phyloP scores from a whole-genome alignment of 176 grass and related monocot genomes.

The Thalia dealbata region DNA sequence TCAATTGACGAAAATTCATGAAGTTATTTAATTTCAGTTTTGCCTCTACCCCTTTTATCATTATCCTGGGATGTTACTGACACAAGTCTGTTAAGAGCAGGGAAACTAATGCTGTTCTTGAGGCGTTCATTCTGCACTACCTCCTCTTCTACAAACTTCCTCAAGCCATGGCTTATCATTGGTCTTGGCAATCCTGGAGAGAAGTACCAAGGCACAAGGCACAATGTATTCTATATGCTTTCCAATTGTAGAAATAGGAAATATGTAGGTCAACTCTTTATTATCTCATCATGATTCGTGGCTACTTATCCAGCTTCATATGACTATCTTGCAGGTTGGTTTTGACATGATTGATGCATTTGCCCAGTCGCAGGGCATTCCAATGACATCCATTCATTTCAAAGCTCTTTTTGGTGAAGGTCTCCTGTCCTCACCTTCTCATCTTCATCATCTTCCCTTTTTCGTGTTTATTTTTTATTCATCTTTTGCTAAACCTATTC shows the following conservation, averaged over 20 bases:
- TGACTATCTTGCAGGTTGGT: constrained; percentile 47
- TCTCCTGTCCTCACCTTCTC: constrained; percentile 8
- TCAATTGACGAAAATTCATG: neutral
- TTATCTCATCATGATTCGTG: neutral
- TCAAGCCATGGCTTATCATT: constrained; percentile 57
- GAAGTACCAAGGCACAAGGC: constrained; percentile 59
- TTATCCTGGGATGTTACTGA: neutral
- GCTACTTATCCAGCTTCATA: neutral
- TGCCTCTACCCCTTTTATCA: too few species aligned
- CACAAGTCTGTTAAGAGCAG: neutral
- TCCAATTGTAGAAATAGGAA: neutral
- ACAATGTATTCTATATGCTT: constrained; percentile 36
- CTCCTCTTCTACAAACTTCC: constrained; percentile 16
- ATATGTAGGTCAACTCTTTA: neutral
- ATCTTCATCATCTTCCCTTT: neutral
- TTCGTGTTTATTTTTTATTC: constrained; percentile 5
- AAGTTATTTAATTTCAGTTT: neutral
- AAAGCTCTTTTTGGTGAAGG: constrained; percentile 84
- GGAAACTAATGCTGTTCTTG: neutral
- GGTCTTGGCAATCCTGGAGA: constrained; percentile 79
- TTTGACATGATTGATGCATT: constrained; percentile 89
- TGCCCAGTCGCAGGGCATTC: constrained; percentile 56
- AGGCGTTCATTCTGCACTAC: constrained; percentile 6
- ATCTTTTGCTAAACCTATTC: constrained; percentile 8
- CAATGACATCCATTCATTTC: constrained; percentile 51